Evolutionary conservation across 2,329 filamentous ascomycete species (phyloP), one percentile per base, ranked within the genome.

Genomic region (Macrophomina tecta): DNA sequence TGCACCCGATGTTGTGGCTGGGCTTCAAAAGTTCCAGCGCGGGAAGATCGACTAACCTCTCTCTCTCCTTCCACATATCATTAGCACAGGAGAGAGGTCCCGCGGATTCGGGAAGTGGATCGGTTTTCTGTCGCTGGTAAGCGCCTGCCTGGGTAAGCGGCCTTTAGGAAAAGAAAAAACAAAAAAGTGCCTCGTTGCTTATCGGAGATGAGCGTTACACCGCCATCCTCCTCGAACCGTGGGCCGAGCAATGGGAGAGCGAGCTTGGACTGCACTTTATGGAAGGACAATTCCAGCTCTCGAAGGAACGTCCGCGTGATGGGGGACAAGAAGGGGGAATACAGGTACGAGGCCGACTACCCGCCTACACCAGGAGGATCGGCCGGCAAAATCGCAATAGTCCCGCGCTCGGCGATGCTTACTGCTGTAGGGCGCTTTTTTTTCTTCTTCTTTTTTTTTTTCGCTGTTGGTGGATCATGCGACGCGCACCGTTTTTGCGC

Each of bases 301-400:
- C 23, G 23, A 23, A 40, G 38, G 42, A 45, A 14, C 9, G 48
- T 51, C 48, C 48, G 48, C 48, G 48, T 51, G 48, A 51, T 23
- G 23, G 23, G 23, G 45, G 16, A 48, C 16, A 48, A 23, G 23
- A n/a, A 8, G 16, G 23, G 16, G 38, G 38, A 40, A 40, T 14
- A 40, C 1, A 40, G 14, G 38, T 14, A 9, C 38, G 23, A 23
- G 23, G 23, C 23, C 23, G 23, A 23, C 23, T 1, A 23, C 23
- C 23, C 23, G 3, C 23, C 23, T 23, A 23, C 23, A 23, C 23
- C 23, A 23, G 23, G 23, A 56, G n/a, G 53, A 56, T 42, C 53
- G 53, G 18, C 36, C 53, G 53, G 55, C 55, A 51, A 58, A 58
- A 40, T 14, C 55, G 18, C 53, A 32, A 56, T 42, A 36, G 7